phyloP scores from a whole-genome alignment of 1,284 basidiomycete genomes.

The Ceratobasidium sp. region DNA sequence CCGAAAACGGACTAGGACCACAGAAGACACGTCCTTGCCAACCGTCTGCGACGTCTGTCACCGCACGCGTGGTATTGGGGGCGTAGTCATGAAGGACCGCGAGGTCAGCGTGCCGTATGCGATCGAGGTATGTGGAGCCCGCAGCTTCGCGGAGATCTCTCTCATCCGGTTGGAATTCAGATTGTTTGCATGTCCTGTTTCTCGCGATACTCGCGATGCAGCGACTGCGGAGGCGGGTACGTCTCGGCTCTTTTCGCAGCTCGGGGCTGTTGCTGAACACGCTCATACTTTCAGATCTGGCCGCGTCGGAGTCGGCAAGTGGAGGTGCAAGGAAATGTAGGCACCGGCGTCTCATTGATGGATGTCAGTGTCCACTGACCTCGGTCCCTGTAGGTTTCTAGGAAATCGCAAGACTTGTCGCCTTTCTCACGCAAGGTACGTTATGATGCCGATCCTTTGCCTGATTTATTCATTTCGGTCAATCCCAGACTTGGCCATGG shows the following conservation, averaged over 20 bases:
- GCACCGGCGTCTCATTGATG: constrained; percentile 29
- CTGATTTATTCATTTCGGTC: constrained; percentile 9
- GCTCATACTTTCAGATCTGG: constrained; percentile 27
- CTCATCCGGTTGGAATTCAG: background rate
- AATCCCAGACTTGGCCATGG: constrained; percentile 39
- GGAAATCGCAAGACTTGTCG: constrained; percentile 39
- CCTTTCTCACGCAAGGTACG: constrained; percentile 36
- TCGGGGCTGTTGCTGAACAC: background rate
- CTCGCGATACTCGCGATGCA: constrained; percentile 41
- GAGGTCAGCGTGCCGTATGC: constrained; percentile 40
- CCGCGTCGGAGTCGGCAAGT: constrained; percentile 42
- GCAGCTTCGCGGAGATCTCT: constrained; percentile 3
- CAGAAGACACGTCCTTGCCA: constrained; percentile 40
- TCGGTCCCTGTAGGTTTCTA: constrained; percentile 24
- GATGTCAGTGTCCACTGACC: constrained; percentile 17
- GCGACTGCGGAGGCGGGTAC: constrained; percentile 41
- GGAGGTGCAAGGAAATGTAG: constrained; percentile 43
- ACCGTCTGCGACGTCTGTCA: constrained; percentile 43
- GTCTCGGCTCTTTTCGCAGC: background rate
- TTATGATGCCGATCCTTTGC: background rate
- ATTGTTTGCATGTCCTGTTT: constrained; percentile 40
- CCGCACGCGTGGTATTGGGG: constrained; percentile 41
- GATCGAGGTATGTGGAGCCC: constrained; percentile 37
- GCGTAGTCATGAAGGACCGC: constrained; percentile 38
- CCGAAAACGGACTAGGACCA: constrained; percentile 41